These are phyloP conservation scores for Moesziomyces antarcticus DNA, from an alignment of 1,284 basidiomycete genomes.

Conservation along the genomic window DNA sequence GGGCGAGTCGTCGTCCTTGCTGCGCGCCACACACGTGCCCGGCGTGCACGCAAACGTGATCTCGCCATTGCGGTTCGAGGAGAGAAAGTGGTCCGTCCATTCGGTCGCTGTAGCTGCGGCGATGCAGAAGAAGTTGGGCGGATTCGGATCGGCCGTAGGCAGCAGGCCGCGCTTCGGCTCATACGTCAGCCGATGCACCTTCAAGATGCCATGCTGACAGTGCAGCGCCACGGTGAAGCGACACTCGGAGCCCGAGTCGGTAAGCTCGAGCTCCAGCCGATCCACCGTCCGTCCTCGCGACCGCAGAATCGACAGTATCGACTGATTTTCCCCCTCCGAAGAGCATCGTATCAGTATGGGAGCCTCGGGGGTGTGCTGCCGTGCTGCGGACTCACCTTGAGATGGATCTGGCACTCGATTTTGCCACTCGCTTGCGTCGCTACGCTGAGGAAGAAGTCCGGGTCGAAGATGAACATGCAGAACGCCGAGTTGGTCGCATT, in stretches of 20 bases:
- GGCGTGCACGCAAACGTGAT: constrained; percentile 42
- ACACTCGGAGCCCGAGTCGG: constrained; percentile 11
- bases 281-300: constrained; percentile 43
- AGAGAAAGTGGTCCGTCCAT: constrained; percentile 57
- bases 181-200: constrained; percentile 57
- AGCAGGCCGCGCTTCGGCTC: constrained; percentile 45
- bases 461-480: constrained; percentile 52
- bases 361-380: not conserved
- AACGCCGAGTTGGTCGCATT: constrained; percentile 62
- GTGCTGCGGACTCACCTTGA: constrained; percentile 25
- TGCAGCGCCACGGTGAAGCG: constrained; percentile 47
- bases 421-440: constrained; percentile 5
- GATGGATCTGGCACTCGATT: constrained; percentile 52
- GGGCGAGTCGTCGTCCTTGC: constrained; percentile 30
- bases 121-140: constrained; percentile 43
- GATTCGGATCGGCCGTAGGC: constrained; percentile 46
- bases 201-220: constrained; percentile 47
- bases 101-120: constrained; percentile 41
- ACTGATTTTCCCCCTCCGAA: not conserved
- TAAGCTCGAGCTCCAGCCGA: constrained; percentile 35
- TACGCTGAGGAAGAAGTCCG: constrained; percentile 51
- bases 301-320: constrained; percentile 50
- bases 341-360: not conserved
- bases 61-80: constrained; percentile 43
- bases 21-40: constrained; percentile 28